These are phyloP conservation scores for Orbilia blumenaviensis DNA, from an alignment of 2,329 filamentous ascomycete genomes.

Conservation along the genomic window DNA sequence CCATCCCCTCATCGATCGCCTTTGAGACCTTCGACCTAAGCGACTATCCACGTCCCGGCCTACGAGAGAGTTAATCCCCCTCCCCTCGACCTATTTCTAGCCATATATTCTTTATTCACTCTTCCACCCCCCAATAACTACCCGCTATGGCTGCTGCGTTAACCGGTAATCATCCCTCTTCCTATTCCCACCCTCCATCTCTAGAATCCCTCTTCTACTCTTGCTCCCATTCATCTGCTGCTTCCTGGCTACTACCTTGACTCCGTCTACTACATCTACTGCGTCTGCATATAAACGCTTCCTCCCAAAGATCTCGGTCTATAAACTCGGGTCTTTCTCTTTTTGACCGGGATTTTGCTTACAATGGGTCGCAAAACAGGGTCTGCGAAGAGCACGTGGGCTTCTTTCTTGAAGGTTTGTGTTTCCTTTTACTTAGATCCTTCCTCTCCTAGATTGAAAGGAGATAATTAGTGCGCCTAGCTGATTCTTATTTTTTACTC, in stretches of 20 bases:
- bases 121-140: neutral
- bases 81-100: no score
- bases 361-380: slow-evolving; percentile 56
- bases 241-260: neutral
- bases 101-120: neutral
- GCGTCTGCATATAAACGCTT: neutral
- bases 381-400: slow-evolving; percentile 56
- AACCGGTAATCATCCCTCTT: slow-evolving; percentile 33
- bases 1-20: slow-evolving; percentile 1
- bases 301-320: neutral
- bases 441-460: slow-evolving; percentile 4
- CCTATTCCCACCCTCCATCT: no score
- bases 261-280: neutral
- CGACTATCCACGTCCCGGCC: neutral
- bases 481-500: neutral
- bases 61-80: slow-evolving; percentile 11
- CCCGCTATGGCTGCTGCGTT: slow-evolving; percentile 27
- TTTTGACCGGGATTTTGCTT: slow-evolving; percentile 34
- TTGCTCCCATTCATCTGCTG: neutral
- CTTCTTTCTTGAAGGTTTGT: slow-evolving; percentile 57
- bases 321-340: neutral
- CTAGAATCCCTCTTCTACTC: neutral
- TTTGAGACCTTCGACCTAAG: slow-evolving; percentile 16
- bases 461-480: neutral
- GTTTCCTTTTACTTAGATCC: no score